phyloP scores from a whole-genome alignment of 2,329 filamentous ascomycete species.

The Pyricularia grisea region DNA sequence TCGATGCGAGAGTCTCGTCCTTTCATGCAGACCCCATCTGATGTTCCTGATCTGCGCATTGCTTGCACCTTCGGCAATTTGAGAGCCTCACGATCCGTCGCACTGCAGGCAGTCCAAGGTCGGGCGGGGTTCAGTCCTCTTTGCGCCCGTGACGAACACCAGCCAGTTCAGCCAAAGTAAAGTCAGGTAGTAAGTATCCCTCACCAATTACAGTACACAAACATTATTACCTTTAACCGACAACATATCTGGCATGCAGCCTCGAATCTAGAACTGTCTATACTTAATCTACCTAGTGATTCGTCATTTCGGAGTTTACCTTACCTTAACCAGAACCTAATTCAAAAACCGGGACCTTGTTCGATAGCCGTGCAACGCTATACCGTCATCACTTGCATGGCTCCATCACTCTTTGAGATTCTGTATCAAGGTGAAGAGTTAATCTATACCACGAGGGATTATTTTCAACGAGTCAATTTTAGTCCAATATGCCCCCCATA shows the following conservation, averaged over 20 bases:
- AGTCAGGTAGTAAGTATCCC: neutral
- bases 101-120: neutral
- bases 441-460: too few species aligned
- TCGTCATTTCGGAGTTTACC: neutral
- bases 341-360: too few species aligned
- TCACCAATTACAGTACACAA: too few species aligned
- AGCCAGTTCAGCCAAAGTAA: neutral
- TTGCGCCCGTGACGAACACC: neutral
- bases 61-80: neutral
- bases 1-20: neutral
- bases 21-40: neutral
- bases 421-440: neutral
- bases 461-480: neutral
- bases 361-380: too few species aligned
- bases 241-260: too few species aligned
- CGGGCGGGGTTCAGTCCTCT: neutral
- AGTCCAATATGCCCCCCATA: neutral
- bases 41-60: neutral
- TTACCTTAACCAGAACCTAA: neutral
- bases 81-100: neutral
- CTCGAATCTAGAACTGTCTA: neutral
- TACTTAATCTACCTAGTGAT: too few species aligned
- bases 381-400: too few species aligned
- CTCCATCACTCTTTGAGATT: neutral
- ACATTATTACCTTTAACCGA: too few species aligned